Evolutionary conservation across 2,329 filamentous ascomycete genomes (phyloP).

Genomic region (Pseudohalonectria lignicola): DNA sequence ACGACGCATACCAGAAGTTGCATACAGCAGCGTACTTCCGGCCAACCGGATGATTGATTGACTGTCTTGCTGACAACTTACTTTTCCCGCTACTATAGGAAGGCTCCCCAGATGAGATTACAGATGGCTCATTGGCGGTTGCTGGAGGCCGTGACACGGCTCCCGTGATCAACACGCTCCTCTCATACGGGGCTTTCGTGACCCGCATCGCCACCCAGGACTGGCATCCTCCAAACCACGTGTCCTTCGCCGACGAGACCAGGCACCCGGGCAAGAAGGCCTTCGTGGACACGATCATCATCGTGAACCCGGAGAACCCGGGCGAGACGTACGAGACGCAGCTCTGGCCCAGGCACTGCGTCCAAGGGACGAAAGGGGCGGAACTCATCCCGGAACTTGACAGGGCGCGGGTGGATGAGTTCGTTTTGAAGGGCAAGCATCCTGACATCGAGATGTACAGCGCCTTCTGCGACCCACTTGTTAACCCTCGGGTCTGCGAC

Average conservation of each 20-base stretch:
- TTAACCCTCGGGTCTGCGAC: conserved; percentile 44
- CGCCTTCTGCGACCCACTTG: conserved; percentile 76
- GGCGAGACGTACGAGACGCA: conserved; percentile 52
- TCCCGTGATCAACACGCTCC: conserved; percentile 61
- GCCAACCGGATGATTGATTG: too few relatives aligned
- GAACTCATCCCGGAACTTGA: conserved; percentile 65
- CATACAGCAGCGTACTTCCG: too few relatives aligned
- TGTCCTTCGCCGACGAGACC: conserved; percentile 81
- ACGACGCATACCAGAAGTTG: too few relatives aligned
- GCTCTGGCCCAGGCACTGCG: conserved; percentile 87
- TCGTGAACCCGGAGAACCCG: conserved; percentile 56
- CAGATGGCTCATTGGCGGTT: conserved; percentile 82
- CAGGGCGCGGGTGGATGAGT: conserved; percentile 42
- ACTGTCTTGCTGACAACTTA: too few relatives aligned
- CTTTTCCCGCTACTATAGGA: too few relatives aligned
- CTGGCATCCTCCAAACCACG: conserved; percentile 72
- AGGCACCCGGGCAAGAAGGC: conserved; percentile 62
- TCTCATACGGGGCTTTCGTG: conserved; percentile 58
- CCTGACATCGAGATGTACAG: conserved; percentile 83
- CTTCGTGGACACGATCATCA: conserved; percentile 52
- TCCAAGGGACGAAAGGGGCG: conserved; percentile 63
- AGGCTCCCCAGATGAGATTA: too few relatives aligned
- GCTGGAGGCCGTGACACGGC: conserved; percentile 59
- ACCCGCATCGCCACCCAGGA: conserved; percentile 82
- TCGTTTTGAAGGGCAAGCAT: conserved; percentile 72